Percentiles rank a stretch among this genome's conserved stretches.
Conservation (phyloP, 768 basidiomycete genomes). For the Tricholoma hemisulphureum region DNA sequence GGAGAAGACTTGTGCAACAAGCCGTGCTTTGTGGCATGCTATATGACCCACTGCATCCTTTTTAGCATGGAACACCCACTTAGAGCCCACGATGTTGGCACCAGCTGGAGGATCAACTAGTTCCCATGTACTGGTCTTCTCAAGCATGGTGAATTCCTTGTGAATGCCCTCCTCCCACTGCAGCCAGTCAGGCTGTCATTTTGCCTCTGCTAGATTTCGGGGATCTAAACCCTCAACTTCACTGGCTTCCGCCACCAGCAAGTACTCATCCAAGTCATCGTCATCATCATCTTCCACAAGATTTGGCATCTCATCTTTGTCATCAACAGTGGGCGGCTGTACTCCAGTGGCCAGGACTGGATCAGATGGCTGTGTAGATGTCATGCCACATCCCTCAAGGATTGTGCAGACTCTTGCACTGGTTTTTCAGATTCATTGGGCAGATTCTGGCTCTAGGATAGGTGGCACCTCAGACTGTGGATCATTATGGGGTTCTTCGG, state of each 20-base stretch:
- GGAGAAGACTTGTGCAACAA: too few species aligned
- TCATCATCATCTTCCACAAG: too few species aligned
- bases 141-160: slow-evolving; percentile 26
- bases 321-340: background rate
- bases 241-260: slow-evolving; percentile 6
- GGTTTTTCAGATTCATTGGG: too few species aligned
- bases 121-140: slow-evolving; percentile 23
- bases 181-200: slow-evolving; percentile 12
- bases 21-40: too few species aligned
- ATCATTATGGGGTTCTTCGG: too few species aligned
- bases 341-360: background rate
- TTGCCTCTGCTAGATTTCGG: slow-evolving; percentile 17
- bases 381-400: too few species aligned
- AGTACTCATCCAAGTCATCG: slow-evolving; percentile 8
- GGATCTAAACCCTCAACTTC: too few species aligned
- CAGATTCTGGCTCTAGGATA: too few species aligned
- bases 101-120: slow-evolving; percentile 21
- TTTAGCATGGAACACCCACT: slow-evolving; percentile 14
- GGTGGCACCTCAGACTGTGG: too few species aligned
- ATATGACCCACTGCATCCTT: too few species aligned
- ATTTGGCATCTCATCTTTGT: slow-evolving; percentile 1
- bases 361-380: too few species aligned
- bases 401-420: too few species aligned
- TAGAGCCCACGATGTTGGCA: slow-evolving; percentile 19
- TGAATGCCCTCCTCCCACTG: slow-evolving; percentile 27